phyloP scores from a whole-genome alignment of 2,329 filamentous ascomycete genomes.

The Stagonosporopsis vannaccii region DNA sequence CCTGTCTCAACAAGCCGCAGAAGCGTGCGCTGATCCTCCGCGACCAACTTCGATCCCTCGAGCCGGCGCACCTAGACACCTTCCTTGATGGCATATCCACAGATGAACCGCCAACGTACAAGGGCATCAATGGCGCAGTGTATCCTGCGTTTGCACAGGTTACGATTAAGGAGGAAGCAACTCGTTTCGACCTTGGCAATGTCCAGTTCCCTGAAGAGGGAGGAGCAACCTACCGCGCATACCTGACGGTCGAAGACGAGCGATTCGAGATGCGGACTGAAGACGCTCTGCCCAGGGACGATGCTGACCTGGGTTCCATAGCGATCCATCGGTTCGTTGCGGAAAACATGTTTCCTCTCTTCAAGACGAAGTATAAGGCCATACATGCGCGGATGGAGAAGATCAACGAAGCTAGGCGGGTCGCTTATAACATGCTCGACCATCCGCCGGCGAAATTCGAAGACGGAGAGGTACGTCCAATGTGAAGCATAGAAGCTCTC shows the following conservation, averaged over 20 bases:
- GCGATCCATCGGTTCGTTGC: slow-evolving; percentile 37
- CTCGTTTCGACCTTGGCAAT: slow-evolving; percentile 40
- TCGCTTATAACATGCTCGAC: slow-evolving; percentile 26
- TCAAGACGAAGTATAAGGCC: slow-evolving; percentile 35
- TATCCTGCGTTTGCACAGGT: slow-evolving; percentile 31
- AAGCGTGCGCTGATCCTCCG: slow-evolving; percentile 38
- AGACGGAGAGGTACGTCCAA: slow-evolving; percentile 38
- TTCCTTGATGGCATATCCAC: slow-evolving; percentile 35
- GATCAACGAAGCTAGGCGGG: slow-evolving; percentile 36
- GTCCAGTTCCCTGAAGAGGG: slow-evolving; percentile 31
- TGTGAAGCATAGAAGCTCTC: no score
- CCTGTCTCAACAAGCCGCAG: slow-evolving; percentile 36
- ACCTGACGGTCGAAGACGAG: slow-evolving; percentile 29
- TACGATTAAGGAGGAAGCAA: slow-evolving; percentile 31
- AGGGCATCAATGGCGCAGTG: slow-evolving; percentile 27
- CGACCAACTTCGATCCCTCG: slow-evolving; percentile 36
- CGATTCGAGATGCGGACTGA: slow-evolving; percentile 29
- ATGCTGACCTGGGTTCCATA: slow-evolving; percentile 23
- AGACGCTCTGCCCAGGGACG: slow-evolving; percentile 27
- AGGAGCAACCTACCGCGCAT: slow-evolving; percentile 19
- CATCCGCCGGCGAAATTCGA: slow-evolving; percentile 20
- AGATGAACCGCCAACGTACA: slow-evolving; percentile 42
- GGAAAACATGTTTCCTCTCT: slow-evolving; percentile 30
- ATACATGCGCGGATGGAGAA: slow-evolving; percentile 27
- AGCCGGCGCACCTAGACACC: slow-evolving; percentile 34